Evolutionary conservation across 2,329 filamentous ascomycete species (phyloP).

Genomic region (Decorospora gaudefroyi): DNA sequence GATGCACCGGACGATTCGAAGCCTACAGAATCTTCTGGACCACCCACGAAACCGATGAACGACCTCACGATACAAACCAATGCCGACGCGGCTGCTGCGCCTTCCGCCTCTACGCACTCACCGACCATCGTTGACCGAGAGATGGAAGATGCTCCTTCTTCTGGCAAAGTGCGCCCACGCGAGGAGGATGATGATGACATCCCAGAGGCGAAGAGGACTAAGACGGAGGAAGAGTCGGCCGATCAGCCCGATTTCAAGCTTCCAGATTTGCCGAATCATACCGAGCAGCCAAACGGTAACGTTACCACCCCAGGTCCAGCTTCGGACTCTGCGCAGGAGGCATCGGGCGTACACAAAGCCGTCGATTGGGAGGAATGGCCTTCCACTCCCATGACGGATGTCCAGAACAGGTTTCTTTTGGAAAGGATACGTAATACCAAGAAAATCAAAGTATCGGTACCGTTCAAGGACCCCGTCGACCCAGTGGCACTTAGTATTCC

Average conservation of each 20-base stretch:
- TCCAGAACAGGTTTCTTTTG: slow-evolving; percentile 65
- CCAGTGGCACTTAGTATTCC: slow-evolving; percentile 75
- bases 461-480: slow-evolving; percentile 79
- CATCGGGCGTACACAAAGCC: slow-evolving; percentile 39
- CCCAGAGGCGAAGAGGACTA: slow-evolving; percentile 78
- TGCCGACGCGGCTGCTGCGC: slow-evolving; percentile 15
- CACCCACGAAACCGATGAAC: slow-evolving; percentile 43
- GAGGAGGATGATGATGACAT: slow-evolving; percentile 59
- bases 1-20: slow-evolving; percentile 23
- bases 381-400: slow-evolving; percentile 52
- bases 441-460: slow-evolving; percentile 78
- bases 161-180: slow-evolving; percentile 66
- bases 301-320: slow-evolving; percentile 22
- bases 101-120: slow-evolving; percentile 25
- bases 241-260: slow-evolving; percentile 50
- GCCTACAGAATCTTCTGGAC: slow-evolving; percentile 17
- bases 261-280: slow-evolving; percentile 47
- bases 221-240: slow-evolving; percentile 60
- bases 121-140: slow-evolving; percentile 38
- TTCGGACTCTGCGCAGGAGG: slow-evolving; percentile 40
- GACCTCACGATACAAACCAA: slow-evolving; percentile 39
- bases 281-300: slow-evolving; percentile 40
- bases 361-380: slow-evolving; percentile 43
- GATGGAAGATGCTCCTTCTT: slow-evolving; percentile 48
- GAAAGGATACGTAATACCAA: slow-evolving; percentile 75